Evolutionary conservation across 2,329 filamentous ascomycete genomes (phyloP).

Genomic region (Botryosphaeria dothidea): DNA sequence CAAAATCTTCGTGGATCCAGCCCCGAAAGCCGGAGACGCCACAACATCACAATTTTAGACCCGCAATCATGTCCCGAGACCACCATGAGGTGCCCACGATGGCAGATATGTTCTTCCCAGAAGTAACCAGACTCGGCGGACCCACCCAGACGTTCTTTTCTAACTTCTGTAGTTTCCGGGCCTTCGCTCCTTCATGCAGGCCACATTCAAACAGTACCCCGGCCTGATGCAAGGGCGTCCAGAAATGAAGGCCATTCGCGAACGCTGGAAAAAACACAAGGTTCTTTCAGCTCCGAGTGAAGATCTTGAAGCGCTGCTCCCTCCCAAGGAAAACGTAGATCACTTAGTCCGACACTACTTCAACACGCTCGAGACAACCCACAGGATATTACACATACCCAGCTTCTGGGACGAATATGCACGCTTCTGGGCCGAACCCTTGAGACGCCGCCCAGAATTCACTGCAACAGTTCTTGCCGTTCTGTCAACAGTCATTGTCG

Average conservation of each 20-base stretch:
- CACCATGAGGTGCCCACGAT: not conserved
- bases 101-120: not conserved
- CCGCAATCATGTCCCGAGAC: constrained; percentile 1
- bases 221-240: constrained; percentile 32
- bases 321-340: constrained; percentile 1
- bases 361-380: constrained; percentile 9
- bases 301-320: constrained; percentile 8
- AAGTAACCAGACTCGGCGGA: not conserved
- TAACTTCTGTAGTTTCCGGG: constrained; percentile 35
- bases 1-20: not conserved
- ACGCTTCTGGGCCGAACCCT: constrained; percentile 15
- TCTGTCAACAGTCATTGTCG: constrained; percentile 36
- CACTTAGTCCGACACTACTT: constrained; percentile 15
- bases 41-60: not conserved
- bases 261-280: constrained; percentile 16
- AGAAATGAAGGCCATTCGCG: constrained; percentile 34
- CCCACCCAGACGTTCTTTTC: not conserved
- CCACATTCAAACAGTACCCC: constrained; percentile 28
- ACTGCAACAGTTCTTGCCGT: constrained; percentile 45
- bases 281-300: not conserved
- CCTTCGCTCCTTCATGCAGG: constrained; percentile 27
- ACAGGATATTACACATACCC: constrained; percentile 26
- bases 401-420: constrained; percentile 29
- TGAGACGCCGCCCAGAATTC: constrained; percentile 31
- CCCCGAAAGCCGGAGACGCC: not conserved